Base-by-base conservation (phyloP, 2,329 filamentous ascomycete species). In the Aspergillus unguis region DNA sequence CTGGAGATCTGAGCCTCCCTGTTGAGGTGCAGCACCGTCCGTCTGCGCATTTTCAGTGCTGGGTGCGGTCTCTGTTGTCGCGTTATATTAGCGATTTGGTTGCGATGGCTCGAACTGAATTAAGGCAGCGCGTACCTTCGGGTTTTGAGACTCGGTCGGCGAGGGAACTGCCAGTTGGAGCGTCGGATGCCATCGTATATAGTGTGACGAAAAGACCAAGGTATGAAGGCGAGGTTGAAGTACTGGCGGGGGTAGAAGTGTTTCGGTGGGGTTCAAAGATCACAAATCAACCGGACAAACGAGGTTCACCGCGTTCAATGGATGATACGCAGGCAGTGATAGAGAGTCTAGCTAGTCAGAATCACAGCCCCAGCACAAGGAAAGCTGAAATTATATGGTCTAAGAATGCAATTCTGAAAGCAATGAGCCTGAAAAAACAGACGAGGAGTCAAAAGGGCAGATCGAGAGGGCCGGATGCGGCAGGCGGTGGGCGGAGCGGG, bases 1-100 rank as follows among this genome's bases (percentile, higher is more conserved):
- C 25, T 83, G 74, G 8, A 85, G 75, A 7, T 73, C 66, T 36
- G 83, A 83, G 50, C 80, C 82, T 36, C 69, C 68, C 27, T 66
- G 60, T 4, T 55, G 52, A 17, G 57, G 57, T 17, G 69, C 55
- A 29, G 75, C 74, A 31, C 76, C 76, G 62, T 77, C 76, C 11
- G 62, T 62, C 57, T 75, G 72, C 31, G 50, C 48, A 35, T 51
- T 57, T n/a, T 61, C 58, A 17, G 48, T 55, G 31, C 52, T 32
- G 6, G 53, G 40, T 47, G 58, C 50, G 26, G 17, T 46, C 44
- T 57, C 47, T 55, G 45, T 36, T 41, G 29, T 29, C n/a, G 31
- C 6, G 35, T 32, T 33, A 36, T 2, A 57, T 65, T 64, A 65
- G 62, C 36, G 43, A 26, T 26, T 50, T 45, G 49, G 46, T 29